Percentiles rank a stretch among this genome's conserved stretches.
Conservation (phyloP, 2,329 filamentous ascomycete species). For the Diaporthe sp. region DNA sequence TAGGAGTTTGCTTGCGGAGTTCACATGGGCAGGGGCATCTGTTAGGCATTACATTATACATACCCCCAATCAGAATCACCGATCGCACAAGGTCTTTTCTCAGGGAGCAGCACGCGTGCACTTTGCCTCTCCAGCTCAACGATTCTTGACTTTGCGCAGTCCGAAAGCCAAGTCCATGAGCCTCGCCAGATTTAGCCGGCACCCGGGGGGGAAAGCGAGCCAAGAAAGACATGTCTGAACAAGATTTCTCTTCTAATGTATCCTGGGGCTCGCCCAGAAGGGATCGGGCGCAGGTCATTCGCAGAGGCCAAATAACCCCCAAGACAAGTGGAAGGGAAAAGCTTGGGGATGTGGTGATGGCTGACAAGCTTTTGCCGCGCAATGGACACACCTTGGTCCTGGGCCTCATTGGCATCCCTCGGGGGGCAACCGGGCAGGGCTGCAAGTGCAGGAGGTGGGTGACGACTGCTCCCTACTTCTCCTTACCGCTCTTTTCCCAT, state of each 20-base stretch:
- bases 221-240: slow-evolving; percentile 13
- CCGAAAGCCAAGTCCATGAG: background rate
- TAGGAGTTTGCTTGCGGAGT: background rate
- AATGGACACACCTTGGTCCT: background rate
- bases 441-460: background rate
- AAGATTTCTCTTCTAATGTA: slow-evolving; percentile 11
- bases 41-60: slow-evolving; percentile 18
- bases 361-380: slow-evolving; percentile 23
- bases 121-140: background rate
- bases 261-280: background rate
- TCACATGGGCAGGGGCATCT: slow-evolving; percentile 3
- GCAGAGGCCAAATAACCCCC: background rate
- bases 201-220: slow-evolving; percentile 5
- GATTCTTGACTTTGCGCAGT: background rate
- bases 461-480: background rate
- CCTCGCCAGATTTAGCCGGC: slow-evolving; percentile 30
- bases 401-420: background rate
- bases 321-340: background rate
- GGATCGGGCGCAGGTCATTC: background rate
- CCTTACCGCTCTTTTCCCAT: slow-evolving; percentile 12
- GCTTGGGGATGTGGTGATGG: background rate
- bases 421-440: background rate
- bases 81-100: background rate
- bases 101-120: background rate
- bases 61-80: slow-evolving; percentile 30